Percentiles rank a stretch among this genome's conserved stretches.
Evolutionary conservation across 2,329 filamentous ascomycete genomes (phyloP).

Genomic region (Aspergillus uvarum): DNA sequence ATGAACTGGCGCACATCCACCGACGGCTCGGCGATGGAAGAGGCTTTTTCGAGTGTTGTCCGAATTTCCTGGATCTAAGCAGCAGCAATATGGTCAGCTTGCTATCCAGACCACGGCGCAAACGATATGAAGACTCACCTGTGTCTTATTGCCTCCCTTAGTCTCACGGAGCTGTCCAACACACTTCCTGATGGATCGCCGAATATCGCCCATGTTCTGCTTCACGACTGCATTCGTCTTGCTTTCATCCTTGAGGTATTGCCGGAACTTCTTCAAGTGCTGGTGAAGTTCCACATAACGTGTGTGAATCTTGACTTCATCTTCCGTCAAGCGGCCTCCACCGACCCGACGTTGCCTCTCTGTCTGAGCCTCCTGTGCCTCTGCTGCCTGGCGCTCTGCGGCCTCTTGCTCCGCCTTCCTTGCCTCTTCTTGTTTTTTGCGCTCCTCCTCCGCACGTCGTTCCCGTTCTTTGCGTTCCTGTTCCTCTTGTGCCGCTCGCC

Average conservation of each 20-base stretch:
- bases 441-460: conserved; percentile 32
- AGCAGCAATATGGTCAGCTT: conserved; percentile 11
- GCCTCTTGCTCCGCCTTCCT: conserved; percentile 32
- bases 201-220: conserved; percentile 67
- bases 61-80: conserved; percentile 47
- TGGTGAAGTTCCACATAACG: conserved; percentile 62
- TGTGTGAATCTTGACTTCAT: conserved; percentile 46
- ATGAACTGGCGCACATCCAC: conserved; percentile 60
- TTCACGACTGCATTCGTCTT: conserved; percentile 61
- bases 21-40: conserved; percentile 54
- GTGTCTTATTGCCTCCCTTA: conserved; percentile 60
- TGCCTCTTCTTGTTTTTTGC: conserved; percentile 33
- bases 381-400: conserved; percentile 24
- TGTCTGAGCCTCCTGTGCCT: conserved; percentile 29
- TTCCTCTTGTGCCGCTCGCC: conserved; percentile 40
- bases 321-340: conserved; percentile 27
- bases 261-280: conserved; percentile 61
- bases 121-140: conserved; percentile 45
- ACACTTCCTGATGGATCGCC: conserved; percentile 68
- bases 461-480: conserved; percentile 35
- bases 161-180: conserved; percentile 69
- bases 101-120: background rate
- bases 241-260: conserved; percentile 55
- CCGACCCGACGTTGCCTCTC: conserved; percentile 33
- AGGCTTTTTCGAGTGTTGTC: conserved; percentile 54